Evolutionary conservation across 1,284 basidiomycete genomes (phyloP).

Genomic region (Coriolopsis trogii): DNA sequence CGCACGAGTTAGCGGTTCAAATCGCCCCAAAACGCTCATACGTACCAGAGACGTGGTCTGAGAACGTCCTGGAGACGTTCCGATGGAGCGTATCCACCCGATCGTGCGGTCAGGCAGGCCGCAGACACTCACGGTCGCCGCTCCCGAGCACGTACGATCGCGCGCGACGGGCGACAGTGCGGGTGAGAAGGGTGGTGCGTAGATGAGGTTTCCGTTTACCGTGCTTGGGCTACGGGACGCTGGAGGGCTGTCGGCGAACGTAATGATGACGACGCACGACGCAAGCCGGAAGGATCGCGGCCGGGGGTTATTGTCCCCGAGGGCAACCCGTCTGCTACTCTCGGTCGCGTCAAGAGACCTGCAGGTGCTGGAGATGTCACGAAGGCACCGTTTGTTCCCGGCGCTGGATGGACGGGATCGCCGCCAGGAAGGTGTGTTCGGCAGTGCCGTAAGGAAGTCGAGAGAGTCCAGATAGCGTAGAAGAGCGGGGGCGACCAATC

Average conservation of each 20-base stretch:
- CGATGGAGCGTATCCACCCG: too few species aligned
- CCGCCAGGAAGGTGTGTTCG: conserved; percentile 7
- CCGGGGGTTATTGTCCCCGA: neutral
- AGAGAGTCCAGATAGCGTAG: conserved; percentile 20
- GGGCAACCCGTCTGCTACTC: neutral
- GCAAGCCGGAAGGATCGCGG: neutral
- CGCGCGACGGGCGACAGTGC: too few species aligned
- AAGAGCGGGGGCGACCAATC: conserved; percentile 26
- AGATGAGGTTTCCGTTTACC: too few species aligned
- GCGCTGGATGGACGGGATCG: neutral
- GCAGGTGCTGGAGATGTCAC: neutral
- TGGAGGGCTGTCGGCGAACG: too few species aligned
- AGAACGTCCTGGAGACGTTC: too few species aligned
- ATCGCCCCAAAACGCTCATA: conserved; percentile 2
- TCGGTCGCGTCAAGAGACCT: neutral
- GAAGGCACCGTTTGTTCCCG: neutral
- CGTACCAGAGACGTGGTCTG: neutral
- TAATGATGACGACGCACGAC: too few species aligned
- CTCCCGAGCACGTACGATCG: conserved; percentile 4
- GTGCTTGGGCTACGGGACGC: too few species aligned
- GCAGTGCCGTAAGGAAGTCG: conserved; percentile 14
- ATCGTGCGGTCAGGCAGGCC: too few species aligned
- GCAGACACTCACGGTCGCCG: too few species aligned
- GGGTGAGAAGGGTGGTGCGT: too few species aligned
- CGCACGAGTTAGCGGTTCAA: conserved; percentile 20